These are phyloP conservation scores for Eimeria praecox DNA, from an alignment of 169 alveolate species.

Conservation along the genomic window DNA sequence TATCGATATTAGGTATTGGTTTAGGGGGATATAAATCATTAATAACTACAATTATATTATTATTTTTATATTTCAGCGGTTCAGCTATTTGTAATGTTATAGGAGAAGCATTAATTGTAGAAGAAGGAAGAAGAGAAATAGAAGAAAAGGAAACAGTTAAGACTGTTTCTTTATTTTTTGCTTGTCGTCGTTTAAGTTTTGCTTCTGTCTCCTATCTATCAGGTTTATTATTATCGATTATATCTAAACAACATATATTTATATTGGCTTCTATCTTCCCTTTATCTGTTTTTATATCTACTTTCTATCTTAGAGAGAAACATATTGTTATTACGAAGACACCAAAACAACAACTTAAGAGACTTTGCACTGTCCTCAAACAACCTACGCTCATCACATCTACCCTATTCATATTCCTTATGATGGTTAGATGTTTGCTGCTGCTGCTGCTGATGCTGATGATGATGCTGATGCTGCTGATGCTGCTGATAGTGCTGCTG, in stretches of 20 bases:
- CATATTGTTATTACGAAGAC: conserved; percentile 60
- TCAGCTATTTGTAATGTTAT: conserved; percentile 89
- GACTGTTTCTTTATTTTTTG: conserved; percentile 89
- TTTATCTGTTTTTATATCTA: conserved; percentile 85
- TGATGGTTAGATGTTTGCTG: conserved; percentile 84
- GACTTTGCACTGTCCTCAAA: conserved; percentile 80
- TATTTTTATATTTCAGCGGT: conserved; percentile 67
- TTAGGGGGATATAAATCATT: conserved; percentile 86
- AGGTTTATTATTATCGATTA: conserved; percentile 85
- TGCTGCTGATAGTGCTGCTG: too few species aligned
- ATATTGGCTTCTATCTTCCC: conserved; percentile 89
- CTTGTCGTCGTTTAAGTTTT: conserved; percentile 90
- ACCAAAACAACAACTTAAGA: conserved; percentile 78
- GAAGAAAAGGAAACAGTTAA: conserved; percentile 84
- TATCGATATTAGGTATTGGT: conserved; percentile 81
- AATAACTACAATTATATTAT: conserved; percentile 86
- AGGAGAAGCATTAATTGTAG: conserved; percentile 95
- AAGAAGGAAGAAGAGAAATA: conserved; percentile 88
- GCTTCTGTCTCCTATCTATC: conserved; percentile 91
- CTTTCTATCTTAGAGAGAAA: conserved; percentile 87
- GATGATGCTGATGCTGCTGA: too few species aligned
- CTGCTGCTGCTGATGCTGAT: too few species aligned
- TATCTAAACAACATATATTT: conserved; percentile 87
- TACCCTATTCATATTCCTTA: conserved; percentile 85
- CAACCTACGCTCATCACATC: conserved; percentile 85